These are phyloP conservation scores for Spatholobus suberectus DNA, from an alignment of 306 rosid species.

Conservation along the genomic window DNA sequence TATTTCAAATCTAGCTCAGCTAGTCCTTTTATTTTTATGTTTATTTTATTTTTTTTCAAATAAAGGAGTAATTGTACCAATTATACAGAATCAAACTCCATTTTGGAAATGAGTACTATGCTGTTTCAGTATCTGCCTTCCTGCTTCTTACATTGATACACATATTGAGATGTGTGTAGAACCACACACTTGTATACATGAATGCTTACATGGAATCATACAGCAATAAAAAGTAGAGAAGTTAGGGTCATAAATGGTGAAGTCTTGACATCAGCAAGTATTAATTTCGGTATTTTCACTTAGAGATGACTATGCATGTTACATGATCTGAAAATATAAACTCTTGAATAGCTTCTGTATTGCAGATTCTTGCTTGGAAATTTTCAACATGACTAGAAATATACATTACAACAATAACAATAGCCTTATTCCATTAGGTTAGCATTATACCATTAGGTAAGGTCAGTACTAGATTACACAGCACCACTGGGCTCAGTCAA, in stretches of 20 bases:
- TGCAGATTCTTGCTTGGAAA: background rate
- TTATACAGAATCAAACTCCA: background rate
- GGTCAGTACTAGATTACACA: background rate
- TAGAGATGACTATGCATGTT: background rate
- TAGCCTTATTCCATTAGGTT: background rate
- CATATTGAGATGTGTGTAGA: background rate
- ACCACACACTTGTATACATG: background rate
- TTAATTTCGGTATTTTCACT: background rate
- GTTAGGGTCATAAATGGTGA: constrained; percentile 8
- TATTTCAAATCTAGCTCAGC: background rate
- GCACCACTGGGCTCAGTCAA: background rate
- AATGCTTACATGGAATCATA: background rate
- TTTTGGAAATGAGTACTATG: constrained; percentile 19
- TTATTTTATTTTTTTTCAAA: background rate
- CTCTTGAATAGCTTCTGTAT: constrained; percentile 17
- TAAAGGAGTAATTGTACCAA: constrained; percentile 15
- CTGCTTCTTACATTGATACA: background rate
- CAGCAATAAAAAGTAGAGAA: background rate
- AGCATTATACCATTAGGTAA: background rate
- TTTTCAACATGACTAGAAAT: background rate
- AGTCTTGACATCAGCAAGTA: constrained; percentile 7
- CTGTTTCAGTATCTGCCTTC: background rate
- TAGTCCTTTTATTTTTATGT: constrained; percentile 17
- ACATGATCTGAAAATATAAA: constrained; percentile 3
- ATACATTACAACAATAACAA: background rate